Conservation (phyloP, 352 stramenopile species). For the Saprolegnia parasitica region DNA sequence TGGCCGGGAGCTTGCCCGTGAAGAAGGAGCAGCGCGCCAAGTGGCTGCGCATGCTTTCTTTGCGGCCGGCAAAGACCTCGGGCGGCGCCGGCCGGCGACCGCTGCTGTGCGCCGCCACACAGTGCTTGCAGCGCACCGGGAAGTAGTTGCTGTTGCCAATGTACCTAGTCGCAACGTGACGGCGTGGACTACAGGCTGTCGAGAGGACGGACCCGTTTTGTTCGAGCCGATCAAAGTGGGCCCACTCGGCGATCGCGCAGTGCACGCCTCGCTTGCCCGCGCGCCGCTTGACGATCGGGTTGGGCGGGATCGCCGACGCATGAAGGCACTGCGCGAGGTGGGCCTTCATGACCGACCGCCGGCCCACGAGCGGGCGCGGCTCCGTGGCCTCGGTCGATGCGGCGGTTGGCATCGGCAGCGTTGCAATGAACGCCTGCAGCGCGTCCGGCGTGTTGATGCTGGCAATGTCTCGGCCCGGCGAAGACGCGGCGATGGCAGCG, state of each 20-base stretch:
- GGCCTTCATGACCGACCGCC: constrained; percentile 65
- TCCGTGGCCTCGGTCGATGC: neutral
- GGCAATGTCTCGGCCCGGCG: neutral
- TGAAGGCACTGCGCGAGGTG: constrained; percentile 32
- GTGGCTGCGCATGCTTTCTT: constrained; percentile 78
- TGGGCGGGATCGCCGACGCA: constrained; percentile 13
- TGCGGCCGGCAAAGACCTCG: constrained; percentile 62
- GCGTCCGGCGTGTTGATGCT: neutral
- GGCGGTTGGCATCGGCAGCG: constrained; percentile 59
- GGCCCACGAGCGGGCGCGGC: constrained; percentile 48
- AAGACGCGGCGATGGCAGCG: neutral
- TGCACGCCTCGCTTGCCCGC: constrained; percentile 47
- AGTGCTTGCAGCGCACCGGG: constrained; percentile 63
- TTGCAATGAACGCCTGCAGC: constrained; percentile 40
- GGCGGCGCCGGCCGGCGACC: constrained; percentile 53
- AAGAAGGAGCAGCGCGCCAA: constrained; percentile 55
- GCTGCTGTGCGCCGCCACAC: constrained; percentile 54
- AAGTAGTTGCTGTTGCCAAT: constrained; percentile 84
- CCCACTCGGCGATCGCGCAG: constrained; percentile 82
- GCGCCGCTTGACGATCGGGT: constrained; percentile 20
- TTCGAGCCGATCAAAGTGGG: constrained; percentile 66
- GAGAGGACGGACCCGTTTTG: constrained; percentile 45
- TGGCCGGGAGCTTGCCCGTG: constrained; percentile 46
- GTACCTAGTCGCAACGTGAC: constrained; percentile 18
- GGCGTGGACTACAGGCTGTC: neutral